phyloP scores from a whole-genome alignment of 345 rosid genomes.

The Eucalyptus leucophloia region DNA sequence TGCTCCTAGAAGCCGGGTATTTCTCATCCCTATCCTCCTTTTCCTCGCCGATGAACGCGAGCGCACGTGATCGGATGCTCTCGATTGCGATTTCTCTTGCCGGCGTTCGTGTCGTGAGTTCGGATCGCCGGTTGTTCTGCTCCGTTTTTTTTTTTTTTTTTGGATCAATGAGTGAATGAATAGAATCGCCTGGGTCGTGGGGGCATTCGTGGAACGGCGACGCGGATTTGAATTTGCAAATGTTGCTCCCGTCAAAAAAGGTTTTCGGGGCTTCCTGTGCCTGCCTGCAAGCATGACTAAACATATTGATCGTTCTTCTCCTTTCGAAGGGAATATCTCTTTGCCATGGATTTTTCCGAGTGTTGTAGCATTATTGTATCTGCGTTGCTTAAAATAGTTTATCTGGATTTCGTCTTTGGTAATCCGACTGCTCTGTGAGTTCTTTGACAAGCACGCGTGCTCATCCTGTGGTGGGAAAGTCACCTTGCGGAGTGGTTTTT shows the following conservation, averaged over 20 bases:
- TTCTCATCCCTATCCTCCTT: not conserved
- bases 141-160: not conserved
- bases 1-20: conserved; percentile 94
- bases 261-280: not conserved
- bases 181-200: not conserved
- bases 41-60: not conserved
- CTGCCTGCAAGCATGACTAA: not conserved
- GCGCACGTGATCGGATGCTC: not conserved
- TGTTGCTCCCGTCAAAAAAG: not conserved
- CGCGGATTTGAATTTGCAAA: not conserved
- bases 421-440: not conserved
- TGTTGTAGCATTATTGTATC: not conserved
- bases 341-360: not conserved
- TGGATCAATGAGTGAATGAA: not conserved
- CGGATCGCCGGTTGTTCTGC: not conserved
- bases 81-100: not conserved
- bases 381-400: not conserved
- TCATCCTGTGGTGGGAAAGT: not conserved
- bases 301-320: not conserved
- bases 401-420: not conserved
- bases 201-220: not conserved
- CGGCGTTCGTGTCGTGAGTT: not conserved
- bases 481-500: not conserved
- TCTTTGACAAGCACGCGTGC: not conserved
- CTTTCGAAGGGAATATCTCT: not conserved